Percentiles rank a stretch among this genome's conserved stretches.
Conservation (phyloP, 768 basidiomycete species). For the Fibroporia radiculosa region DNA sequence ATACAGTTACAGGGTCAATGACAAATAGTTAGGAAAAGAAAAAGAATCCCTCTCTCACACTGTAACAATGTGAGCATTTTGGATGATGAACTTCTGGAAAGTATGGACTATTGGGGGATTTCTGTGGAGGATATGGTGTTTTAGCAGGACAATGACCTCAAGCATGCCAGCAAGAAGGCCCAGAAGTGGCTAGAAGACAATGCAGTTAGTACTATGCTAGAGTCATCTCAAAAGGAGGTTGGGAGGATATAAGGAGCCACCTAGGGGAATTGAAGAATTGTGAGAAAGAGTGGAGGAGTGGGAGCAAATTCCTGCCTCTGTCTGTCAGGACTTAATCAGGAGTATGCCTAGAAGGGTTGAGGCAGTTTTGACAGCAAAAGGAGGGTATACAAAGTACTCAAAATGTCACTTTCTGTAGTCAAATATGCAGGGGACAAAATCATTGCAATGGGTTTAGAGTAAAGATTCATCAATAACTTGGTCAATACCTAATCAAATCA, state of each 20-base stretch:
- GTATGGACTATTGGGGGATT: background rate
- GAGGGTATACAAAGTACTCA: no score
- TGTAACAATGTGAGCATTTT: conserved; percentile 3
- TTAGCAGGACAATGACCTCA: conserved; percentile 4
- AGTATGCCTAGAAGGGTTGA: conserved; percentile 16
- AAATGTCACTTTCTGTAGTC: no score
- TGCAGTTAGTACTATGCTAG: conserved; percentile 1
- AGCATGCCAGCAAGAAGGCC: conserved; percentile 3
- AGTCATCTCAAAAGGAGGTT: conserved; percentile 7
- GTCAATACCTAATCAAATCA: no score
- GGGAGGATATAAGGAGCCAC: conserved; percentile 4
- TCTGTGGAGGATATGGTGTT: background rate
- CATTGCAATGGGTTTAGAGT: no score
- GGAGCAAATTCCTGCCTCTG: conserved; percentile 4
- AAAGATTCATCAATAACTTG: no score
- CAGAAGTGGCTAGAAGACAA: background rate
- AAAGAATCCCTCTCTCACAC: no score
- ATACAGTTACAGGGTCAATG: no score
- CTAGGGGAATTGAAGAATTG: no score
- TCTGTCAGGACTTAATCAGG: conserved; percentile 10
- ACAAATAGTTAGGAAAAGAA: no score
- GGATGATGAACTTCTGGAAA: background rate
- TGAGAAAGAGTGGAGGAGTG: conserved; percentile 11
- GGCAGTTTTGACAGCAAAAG: no score
- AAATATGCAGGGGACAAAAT: no score